Percentiles rank a stretch among this genome's conserved stretches.
phyloP scores from a whole-genome alignment of 495 filamentous ascomycete species.

The Zalerion maritima region DNA sequence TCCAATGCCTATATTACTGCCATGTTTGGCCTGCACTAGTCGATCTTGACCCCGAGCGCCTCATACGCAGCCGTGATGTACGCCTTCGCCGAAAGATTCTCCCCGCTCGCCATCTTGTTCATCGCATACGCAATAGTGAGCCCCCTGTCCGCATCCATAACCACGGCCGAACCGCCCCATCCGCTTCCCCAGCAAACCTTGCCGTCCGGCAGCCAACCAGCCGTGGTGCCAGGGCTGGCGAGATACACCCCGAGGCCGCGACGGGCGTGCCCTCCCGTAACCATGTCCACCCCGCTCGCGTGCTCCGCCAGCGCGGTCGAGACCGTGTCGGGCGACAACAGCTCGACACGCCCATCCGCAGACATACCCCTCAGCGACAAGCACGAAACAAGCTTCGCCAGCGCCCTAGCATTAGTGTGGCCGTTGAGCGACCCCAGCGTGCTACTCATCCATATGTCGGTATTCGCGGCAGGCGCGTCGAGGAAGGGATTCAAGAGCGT shows the following conservation, averaged over 20 bases:
- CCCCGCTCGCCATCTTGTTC: conserved; percentile 24
- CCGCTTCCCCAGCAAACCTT: conserved; percentile 28
- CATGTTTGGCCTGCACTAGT: background rate
- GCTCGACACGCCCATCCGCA: background rate
- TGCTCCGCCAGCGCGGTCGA: conserved; percentile 26
- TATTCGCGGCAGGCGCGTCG: no score
- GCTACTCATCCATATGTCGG: no score
- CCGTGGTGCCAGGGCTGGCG: conserved; percentile 4
- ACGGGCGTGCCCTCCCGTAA: conserved; percentile 12
- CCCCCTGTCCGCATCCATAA: conserved; percentile 27
- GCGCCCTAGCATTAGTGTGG: conserved; percentile 5
- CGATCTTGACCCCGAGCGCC: conserved; percentile 8
- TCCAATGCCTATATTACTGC: no score
- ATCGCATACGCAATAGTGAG: conserved; percentile 30
- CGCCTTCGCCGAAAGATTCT: conserved; percentile 14
- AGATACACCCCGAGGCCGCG: conserved; percentile 27
- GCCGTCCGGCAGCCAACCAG: conserved; percentile 17
- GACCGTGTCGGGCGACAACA: conserved; percentile 17
- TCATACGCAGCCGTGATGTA: conserved; percentile 25
- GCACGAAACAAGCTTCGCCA: conserved; percentile 6
- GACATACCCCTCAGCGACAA: conserved; percentile 5
- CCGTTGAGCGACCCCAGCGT: conserved; percentile 6
- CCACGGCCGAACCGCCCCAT: conserved; percentile 26
- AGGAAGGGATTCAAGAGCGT: no score
- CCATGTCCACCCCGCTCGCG: conserved; percentile 18